Conservation (phyloP, 768 basidiomycete genomes). For the Astraeus odoratus region DNA sequence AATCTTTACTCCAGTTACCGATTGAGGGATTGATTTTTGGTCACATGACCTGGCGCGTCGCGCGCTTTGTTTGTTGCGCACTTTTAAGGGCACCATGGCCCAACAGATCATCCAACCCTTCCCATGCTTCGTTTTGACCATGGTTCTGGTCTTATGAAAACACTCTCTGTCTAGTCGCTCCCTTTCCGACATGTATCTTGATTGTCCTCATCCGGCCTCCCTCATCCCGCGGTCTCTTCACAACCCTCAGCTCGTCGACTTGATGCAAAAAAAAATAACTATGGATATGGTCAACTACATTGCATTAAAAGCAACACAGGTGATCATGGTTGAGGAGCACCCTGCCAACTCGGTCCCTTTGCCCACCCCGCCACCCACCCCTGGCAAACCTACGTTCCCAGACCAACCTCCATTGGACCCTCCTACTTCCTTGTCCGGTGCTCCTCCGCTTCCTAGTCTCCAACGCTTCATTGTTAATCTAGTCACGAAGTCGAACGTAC, state of each 20-base stretch:
- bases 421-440: constrained; percentile 14
- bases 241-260: constrained; percentile 72
- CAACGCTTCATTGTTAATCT: constrained; percentile 81
- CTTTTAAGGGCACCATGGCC: constrained; percentile 7
- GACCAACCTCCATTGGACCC: constrained; percentile 24
- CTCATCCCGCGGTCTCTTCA: constrained; percentile 72
- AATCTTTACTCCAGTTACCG: too few species aligned
- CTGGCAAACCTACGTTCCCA: constrained; percentile 39
- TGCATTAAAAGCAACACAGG: constrained; percentile 67
- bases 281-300: constrained; percentile 83
- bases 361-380: constrained; percentile 67
- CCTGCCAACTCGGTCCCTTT: constrained; percentile 30
- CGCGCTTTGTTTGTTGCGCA: constrained; percentile 8
- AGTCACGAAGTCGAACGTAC: constrained; percentile 77
- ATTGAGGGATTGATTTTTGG: constrained; percentile 5
- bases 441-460: constrained; percentile 51
- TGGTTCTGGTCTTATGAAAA: constrained; percentile 8
- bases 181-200: constrained; percentile 29
- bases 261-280: constrained; percentile 73
- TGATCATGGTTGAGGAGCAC: constrained; percentile 62
- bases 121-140: constrained; percentile 14
- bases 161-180: constrained; percentile 29
- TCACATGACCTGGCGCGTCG: constrained; percentile 24
- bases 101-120: background rate
- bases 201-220: constrained; percentile 66